A percentile compares a stretch with the other conserved stretches of the same genome.
phyloP scores from a whole-genome alignment of 176 grass and related monocot genomes.

The Poa pratensis region DNA sequence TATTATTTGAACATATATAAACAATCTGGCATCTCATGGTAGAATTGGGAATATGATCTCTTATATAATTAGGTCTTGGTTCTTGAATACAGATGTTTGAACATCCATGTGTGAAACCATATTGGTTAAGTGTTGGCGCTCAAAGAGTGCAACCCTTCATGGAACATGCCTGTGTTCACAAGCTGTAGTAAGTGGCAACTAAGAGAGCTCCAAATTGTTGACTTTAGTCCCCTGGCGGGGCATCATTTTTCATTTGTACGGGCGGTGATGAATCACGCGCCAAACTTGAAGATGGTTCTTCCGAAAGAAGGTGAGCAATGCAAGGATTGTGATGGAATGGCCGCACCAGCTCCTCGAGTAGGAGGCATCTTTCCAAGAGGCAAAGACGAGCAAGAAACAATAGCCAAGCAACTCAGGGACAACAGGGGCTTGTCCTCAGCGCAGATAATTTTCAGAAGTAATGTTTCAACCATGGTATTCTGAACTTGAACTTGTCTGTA shows the following conservation, averaged over 20 bases:
- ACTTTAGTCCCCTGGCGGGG: neutral
- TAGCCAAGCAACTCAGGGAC: neutral
- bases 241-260: conserved; percentile 2
- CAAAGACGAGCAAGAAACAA: neutral
- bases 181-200: neutral
- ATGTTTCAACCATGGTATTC: neutral
- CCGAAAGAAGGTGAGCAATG: neutral
- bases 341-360: neutral
- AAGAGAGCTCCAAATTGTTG: neutral
- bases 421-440: neutral
- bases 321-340: neutral
- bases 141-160: neutral
- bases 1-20: neutral
- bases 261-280: neutral
- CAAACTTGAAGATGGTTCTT: neutral
- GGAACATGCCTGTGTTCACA: neutral
- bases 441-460: neutral
- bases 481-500: neutral
- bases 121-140: neutral
- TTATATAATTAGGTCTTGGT: neutral
- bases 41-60: neutral
- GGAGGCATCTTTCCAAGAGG: neutral
- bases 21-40: neutral
- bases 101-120: neutral
- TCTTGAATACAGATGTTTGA: neutral